A percentile compares a stretch with the other conserved stretches of the same genome.
These are phyloP conservation scores for Liriodendron chinense DNA, from an alignment of 164 flowering plant species.

Conservation along the genomic window DNA sequence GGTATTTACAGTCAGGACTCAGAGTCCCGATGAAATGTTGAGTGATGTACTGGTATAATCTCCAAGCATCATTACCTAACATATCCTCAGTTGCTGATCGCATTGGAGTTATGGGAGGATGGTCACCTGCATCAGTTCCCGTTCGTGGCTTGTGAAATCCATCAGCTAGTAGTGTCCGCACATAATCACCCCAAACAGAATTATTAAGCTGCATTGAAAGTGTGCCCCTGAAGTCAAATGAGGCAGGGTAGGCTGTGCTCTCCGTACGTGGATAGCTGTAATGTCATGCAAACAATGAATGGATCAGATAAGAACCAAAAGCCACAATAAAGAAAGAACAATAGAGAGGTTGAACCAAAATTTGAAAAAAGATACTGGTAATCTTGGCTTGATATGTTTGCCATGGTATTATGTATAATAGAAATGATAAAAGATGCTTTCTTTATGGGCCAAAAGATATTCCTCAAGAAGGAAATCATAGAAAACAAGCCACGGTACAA, in stretches of 20 bases:
- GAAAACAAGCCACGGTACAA: too few relatives aligned
- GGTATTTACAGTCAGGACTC: conserved; percentile 83
- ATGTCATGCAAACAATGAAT: conserved; percentile 5
- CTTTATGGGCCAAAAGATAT: neutral
- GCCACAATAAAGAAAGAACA: neutral
- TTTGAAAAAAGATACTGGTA: neutral
- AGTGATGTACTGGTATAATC: conserved; percentile 77
- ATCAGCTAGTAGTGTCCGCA: conserved; percentile 45
- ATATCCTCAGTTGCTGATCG: conserved; percentile 72
- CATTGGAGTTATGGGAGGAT: conserved; percentile 98
- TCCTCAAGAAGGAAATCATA: too few relatives aligned
- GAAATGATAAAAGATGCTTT: neutral
- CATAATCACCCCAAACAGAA: conserved; percentile 66
- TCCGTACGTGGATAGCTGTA: conserved; percentile 95
- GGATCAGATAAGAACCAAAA: conserved; percentile 1
- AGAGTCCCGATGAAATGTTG: conserved; percentile 85
- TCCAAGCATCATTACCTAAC: conserved; percentile 87
- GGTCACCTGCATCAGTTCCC: conserved; percentile 94
- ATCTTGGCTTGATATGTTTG: neutral
- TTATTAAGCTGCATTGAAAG: conserved; percentile 51
- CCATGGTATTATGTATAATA: neutral
- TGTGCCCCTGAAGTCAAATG: conserved; percentile 80
- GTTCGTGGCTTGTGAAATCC: conserved; percentile 67
- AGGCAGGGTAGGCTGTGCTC: conserved; percentile 89
- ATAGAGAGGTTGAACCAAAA: neutral